Conservation (phyloP, 1,284 basidiomycete species). For the Cryptococcus floricola region DNA sequence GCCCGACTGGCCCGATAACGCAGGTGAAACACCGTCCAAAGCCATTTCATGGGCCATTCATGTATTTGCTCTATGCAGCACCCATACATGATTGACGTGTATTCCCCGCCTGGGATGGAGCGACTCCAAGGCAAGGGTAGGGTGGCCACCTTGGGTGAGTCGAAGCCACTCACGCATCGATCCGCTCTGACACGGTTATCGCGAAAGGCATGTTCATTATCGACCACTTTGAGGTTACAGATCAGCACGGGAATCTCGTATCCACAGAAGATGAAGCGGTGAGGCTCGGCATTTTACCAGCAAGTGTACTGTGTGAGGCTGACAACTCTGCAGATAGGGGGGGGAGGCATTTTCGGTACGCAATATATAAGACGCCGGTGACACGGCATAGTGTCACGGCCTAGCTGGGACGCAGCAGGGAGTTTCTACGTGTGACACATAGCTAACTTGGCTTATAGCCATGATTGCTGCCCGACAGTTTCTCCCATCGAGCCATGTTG, state of each 20-base stretch:
- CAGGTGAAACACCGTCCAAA: neutral
- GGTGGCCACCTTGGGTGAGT: constrained; percentile 25
- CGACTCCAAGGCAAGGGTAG: constrained; percentile 14
- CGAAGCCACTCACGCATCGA: neutral
- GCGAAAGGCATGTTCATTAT: constrained; percentile 81
- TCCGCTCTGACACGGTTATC: neutral
- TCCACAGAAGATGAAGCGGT: constrained; percentile 46
- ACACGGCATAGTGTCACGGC: no score
- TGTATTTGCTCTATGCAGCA: neutral
- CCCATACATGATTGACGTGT: neutral
- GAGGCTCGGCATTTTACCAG: constrained; percentile 1
- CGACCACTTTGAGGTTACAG: constrained; percentile 67
- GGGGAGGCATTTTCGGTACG: constrained; percentile 79
- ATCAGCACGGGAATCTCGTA: constrained; percentile 57
- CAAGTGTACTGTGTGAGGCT: neutral
- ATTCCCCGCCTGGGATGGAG: neutral
- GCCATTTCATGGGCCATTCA: neutral
- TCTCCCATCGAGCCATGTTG: constrained; percentile 53
- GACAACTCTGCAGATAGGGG: constrained; percentile 66
- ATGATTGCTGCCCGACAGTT: constrained; percentile 34
- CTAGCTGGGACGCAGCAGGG: no score
- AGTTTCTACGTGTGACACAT: no score
- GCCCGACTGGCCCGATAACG: neutral
- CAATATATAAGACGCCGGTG: neutral
- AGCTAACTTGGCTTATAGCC: constrained; percentile 13